Conservation (phyloP, 2,329 filamentous ascomycete genomes). For the Tolypocladium ovalisporum region DNA sequence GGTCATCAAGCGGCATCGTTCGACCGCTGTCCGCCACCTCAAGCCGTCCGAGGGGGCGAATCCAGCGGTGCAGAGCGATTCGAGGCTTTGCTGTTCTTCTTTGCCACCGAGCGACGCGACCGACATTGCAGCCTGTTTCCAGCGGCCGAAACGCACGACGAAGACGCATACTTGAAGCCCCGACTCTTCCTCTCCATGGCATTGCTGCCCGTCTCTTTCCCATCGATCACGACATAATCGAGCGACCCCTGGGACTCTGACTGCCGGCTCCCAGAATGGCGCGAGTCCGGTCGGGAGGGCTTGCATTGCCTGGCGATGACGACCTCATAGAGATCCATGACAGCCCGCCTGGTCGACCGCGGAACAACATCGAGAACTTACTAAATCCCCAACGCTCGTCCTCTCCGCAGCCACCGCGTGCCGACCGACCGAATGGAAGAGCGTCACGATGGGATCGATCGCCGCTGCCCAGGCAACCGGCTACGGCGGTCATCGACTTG, state of each 20-base stretch:
- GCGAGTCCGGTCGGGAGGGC: constrained; percentile 4
- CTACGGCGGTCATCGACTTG: constrained; percentile 33
- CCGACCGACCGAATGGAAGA: neutral
- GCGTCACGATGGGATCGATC: neutral
- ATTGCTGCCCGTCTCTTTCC: neutral
- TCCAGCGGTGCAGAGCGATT: neutral
- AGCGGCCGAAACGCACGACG: neutral
- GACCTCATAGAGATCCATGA: constrained; percentile 23
- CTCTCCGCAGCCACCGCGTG: neutral
- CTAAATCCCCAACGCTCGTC: constrained; percentile 3
- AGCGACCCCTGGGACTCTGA: neutral
- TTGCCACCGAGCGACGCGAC: neutral
- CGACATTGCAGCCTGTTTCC: neutral
- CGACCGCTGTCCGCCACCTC: neutral
- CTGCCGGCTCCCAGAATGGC: constrained; percentile 5
- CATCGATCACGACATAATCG: neutral
- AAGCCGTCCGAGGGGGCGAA: neutral
- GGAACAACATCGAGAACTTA: constrained; percentile 3
- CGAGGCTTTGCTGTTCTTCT: neutral
- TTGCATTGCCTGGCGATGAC: constrained; percentile 14
- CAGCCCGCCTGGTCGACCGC: constrained; percentile 1
- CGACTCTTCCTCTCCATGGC: neutral
- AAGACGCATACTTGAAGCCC: neutral
- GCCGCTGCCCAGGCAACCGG: neutral
- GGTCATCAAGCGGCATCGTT: neutral